Percentiles rank a stretch among this genome's conserved stretches.
Evolutionary conservation across 139 green algal genomes (phyloP).

Genomic region (Asterochloris sp.): DNA sequence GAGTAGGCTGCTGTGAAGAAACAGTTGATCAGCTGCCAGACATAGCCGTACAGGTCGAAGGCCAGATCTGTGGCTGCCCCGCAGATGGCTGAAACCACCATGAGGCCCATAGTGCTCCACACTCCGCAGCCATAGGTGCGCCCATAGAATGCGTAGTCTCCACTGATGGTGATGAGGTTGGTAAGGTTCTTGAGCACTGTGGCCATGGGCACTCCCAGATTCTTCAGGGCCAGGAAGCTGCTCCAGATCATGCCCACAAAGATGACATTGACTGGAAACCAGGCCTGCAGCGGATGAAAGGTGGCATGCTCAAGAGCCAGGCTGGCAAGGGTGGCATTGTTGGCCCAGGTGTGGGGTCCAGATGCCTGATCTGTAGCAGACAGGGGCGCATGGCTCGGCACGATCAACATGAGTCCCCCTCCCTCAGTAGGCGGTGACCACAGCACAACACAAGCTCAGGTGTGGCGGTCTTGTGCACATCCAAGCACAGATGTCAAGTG

Average conservation of each 20-base stretch:
- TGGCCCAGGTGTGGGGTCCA: neutral
- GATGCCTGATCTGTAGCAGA: neutral
- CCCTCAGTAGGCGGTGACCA: too few relatives aligned
- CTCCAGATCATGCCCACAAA: constrained; percentile 91
- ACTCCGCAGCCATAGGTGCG: constrained; percentile 45
- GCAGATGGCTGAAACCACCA: constrained; percentile 73
- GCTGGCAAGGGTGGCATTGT: neutral
- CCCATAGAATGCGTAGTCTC: constrained; percentile 77
- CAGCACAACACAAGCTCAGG: too few relatives aligned
- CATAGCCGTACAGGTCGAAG: constrained; percentile 78
- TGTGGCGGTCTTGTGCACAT: too few relatives aligned
- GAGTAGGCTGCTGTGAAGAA: constrained; percentile 79
- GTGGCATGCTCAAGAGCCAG: neutral
- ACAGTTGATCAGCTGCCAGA: constrained; percentile 89
- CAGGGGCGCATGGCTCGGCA: constrained; percentile 28
- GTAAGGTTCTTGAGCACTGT: constrained; percentile 94
- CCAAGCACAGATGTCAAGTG: too few relatives aligned
- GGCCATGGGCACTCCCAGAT: constrained; percentile 53
- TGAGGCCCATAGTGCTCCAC: constrained; percentile 74
- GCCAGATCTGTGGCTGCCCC: constrained; percentile 78
- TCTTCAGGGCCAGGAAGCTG: constrained; percentile 75
- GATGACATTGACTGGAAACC: constrained; percentile 91
- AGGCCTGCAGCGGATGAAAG: constrained; percentile 37
- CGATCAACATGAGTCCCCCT: too few relatives aligned
- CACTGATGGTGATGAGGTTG: constrained; percentile 82